These are phyloP conservation scores for Fusarium cicatricum DNA, from an alignment of 2,329 filamentous ascomycete genomes.

Conservation along the genomic window DNA sequence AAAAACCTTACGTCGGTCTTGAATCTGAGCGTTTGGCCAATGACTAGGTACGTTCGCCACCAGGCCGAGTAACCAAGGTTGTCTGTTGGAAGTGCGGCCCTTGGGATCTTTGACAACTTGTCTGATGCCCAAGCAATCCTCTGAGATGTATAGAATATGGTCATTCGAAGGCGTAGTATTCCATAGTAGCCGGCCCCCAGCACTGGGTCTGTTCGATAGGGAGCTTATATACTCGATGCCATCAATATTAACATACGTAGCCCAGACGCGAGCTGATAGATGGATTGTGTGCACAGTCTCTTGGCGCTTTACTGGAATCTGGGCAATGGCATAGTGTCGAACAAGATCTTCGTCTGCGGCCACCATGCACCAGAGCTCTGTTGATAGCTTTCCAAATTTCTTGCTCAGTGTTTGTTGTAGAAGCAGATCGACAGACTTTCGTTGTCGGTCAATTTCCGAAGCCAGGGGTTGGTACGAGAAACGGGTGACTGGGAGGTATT, in stretches of 20 bases:
- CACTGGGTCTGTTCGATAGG: constrained; percentile 6
- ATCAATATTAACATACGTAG: constrained; percentile 14
- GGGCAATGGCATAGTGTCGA: constrained; percentile 14
- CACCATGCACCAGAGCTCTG: constrained; percentile 10
- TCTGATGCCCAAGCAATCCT: constrained; percentile 27
- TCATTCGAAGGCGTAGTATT: not conserved
- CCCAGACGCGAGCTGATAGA: constrained; percentile 17
- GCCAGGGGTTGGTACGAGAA: constrained; percentile 22
- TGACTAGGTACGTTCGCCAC: constrained; percentile 22
- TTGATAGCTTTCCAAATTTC: constrained; percentile 7
- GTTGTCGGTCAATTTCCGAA: constrained; percentile 7
- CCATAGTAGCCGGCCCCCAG: constrained; percentile 11
- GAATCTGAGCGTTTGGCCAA: not conserved
- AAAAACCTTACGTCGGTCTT: constrained; percentile 13
- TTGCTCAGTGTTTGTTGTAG: constrained; percentile 3
- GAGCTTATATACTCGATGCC: constrained; percentile 21
- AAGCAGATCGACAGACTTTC: constrained; percentile 7
- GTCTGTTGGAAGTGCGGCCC: too few relatives aligned
- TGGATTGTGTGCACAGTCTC: constrained; percentile 1
- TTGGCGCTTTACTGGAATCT: not conserved
- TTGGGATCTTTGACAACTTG: constrained; percentile 3
- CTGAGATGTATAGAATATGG: constrained; percentile 12
- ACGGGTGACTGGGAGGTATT: constrained; percentile 2
- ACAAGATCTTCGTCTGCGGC: constrained; percentile 4
- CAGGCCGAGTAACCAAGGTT: not conserved